phyloP scores from a whole-genome alignment of 2,329 filamentous ascomycete species.

The Corynespora cassiicola region DNA sequence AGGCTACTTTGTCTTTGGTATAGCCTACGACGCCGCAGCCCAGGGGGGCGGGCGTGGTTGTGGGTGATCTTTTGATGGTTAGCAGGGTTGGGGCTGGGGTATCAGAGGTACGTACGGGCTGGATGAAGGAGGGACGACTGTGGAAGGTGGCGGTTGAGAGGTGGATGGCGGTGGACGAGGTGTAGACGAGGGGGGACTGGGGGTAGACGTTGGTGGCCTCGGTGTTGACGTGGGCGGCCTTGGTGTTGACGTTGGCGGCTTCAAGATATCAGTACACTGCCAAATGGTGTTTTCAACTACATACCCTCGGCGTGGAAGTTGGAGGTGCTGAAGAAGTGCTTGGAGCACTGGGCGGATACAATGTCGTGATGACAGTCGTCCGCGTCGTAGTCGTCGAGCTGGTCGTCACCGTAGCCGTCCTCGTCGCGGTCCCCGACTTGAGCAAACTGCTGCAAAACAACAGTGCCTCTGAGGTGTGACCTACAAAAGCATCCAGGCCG shows the following conservation, averaged over 20 bases:
- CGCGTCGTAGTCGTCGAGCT: constrained; percentile 28
- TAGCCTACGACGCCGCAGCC: constrained; percentile 39
- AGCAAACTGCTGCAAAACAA: constrained; percentile 38
- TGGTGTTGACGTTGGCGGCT: constrained; percentile 9
- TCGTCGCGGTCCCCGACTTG: constrained; percentile 31
- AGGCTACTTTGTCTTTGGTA: constrained; percentile 35
- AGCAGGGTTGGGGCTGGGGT: too few relatives aligned
- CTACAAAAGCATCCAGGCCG: constrained; percentile 37
- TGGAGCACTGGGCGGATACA: constrained; percentile 31
- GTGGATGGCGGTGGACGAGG: constrained; percentile 23
- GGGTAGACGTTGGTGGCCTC: constrained; percentile 12
- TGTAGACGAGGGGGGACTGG: constrained; percentile 13
- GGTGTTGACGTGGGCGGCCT: constrained; percentile 16
- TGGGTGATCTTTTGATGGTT: too few relatives aligned
- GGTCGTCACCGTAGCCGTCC: constrained; percentile 24
- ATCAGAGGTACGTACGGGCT: too few relatives aligned
- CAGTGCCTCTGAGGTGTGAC: constrained; percentile 35
- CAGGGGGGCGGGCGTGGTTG: too few relatives aligned
- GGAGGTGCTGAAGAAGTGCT: constrained; percentile 19
- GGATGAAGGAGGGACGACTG: constrained; percentile 3
- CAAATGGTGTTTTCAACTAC: too few relatives aligned
- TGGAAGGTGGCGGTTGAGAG: constrained; percentile 3
- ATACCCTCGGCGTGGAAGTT: constrained; percentile 14
- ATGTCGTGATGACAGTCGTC: constrained; percentile 27
- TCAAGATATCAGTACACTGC: too few relatives aligned